Evolutionary conservation across 176 grass and related monocot genomes (phyloP).

Genomic region (Aegilops tauschii): DNA sequence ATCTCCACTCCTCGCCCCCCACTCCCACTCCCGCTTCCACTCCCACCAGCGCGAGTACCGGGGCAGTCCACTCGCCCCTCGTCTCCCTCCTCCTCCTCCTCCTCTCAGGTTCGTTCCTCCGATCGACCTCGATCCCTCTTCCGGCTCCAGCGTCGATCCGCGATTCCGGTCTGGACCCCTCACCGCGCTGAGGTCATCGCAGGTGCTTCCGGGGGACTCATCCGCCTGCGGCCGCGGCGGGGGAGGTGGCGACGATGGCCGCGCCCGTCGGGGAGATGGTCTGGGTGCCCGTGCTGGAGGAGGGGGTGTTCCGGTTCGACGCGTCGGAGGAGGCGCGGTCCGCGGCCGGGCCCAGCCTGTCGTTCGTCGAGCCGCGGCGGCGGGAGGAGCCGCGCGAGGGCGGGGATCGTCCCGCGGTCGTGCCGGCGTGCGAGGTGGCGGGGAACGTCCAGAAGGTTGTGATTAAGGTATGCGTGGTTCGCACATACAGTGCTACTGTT

Average conservation of each 20-base stretch:
- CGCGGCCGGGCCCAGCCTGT: conserved; percentile 61
- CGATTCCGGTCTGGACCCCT: background rate
- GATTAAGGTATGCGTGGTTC: conserved; percentile 50
- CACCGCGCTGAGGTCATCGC: background rate
- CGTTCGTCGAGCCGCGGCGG: conserved; percentile 53
- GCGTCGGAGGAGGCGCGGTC: conserved; percentile 54
- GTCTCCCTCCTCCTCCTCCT: background rate
- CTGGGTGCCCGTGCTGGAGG: conserved; percentile 61
- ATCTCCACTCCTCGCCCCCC: background rate
- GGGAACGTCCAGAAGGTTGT: conserved; percentile 54
- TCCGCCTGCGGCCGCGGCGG: background rate
- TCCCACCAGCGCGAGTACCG: background rate
- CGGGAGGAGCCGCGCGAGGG: conserved; percentile 48
- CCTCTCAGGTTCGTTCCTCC: conserved; percentile 3
- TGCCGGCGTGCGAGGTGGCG: conserved; percentile 41
- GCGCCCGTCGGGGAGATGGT: conserved; percentile 36
- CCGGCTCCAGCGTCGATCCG: background rate
- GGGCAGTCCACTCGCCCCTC: background rate
- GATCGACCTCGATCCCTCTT: background rate
- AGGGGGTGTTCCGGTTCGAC: conserved; percentile 87
- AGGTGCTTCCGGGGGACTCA: conserved; percentile 10
- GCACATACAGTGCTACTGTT: background rate
- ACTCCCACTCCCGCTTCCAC: background rate
- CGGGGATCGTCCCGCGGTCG: conserved; percentile 32
- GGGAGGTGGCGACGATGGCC: background rate